Evolutionary conservation across 2,329 filamentous ascomycete species (phyloP).

Genomic region (Penicillium aurantiogriseum): DNA sequence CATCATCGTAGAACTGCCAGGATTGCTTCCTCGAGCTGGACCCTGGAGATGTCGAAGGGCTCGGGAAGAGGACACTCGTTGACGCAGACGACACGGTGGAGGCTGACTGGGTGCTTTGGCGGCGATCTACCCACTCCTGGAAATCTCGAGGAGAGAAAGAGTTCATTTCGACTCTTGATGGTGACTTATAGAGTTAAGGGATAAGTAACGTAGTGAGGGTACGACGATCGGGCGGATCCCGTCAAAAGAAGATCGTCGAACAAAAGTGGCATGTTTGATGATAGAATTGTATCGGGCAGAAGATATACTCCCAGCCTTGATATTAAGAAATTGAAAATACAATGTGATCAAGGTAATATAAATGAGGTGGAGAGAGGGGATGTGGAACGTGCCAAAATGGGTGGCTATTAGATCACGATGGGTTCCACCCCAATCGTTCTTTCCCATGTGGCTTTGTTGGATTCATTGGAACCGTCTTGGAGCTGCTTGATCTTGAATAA

Average conservation of each 20-base stretch:
- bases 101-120: conserved; percentile 30
- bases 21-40: conserved; percentile 31
- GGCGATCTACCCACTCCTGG: conserved; percentile 33
- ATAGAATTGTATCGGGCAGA: not conserved
- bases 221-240: conserved; percentile 8
- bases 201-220: not conserved
- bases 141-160: conserved; percentile 21
- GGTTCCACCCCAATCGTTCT: conserved; percentile 12
- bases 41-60: conserved; percentile 29
- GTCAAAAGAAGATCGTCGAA: conserved; percentile 8
- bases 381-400: conserved; percentile 25
- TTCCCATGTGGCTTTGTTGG: conserved; percentile 22
- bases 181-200: not conserved
- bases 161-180: conserved; percentile 17
- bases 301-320: not conserved
- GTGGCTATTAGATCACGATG: conserved; percentile 21
- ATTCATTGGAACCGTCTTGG: not conserved
- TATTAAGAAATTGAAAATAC: conserved; percentile 9
- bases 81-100: conserved; percentile 33
- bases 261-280: conserved; percentile 3
- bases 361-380: not conserved
- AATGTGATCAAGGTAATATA: conserved; percentile 16
- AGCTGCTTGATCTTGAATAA: not conserved
- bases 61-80: conserved; percentile 32
- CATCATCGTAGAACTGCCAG: conserved; percentile 33